Evolutionary conservation across 495 filamentous ascomycete genomes (phyloP), one percentile per base, ranked within the genome.

Genomic region (Penicillium ochrochloron): DNA sequence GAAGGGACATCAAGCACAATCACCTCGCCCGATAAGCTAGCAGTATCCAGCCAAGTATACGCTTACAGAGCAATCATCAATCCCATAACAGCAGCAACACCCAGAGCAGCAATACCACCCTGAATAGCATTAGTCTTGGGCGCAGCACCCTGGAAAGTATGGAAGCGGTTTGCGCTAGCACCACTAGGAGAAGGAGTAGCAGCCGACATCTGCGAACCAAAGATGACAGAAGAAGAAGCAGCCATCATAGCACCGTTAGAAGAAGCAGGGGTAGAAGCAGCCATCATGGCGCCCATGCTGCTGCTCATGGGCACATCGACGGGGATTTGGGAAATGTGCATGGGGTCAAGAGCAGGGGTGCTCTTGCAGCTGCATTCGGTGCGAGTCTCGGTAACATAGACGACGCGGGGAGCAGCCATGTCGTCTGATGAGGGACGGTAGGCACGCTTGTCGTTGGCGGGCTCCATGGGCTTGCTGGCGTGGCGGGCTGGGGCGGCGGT

Each of bases 251-350:
- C 39, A n/a, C 66, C 61, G 37, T 66, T 50, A 4, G 69, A 72
- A 14, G 33, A 33, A 1, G 60, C 54, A 41, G 64, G 63, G 0
- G 66, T 52, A 1, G 68, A 57, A n/a, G 61, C 58, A 17, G 58
- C 62, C n/a, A 59, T 54, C 57, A 61, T 57, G 14, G 21, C 35
- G 9, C 37, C 44, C 66, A 66, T 66, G 62, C 69, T 71, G 25
- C 62, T 64, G 53, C 61, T 59, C 6, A 60, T 48, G 9, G 71
- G 71, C 2, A 73, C 63, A 21, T 66, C 0, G 2, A 73, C 69
- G 14, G 71, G 71, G 35, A 73, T 72, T 64, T 73, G 71, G 5
- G 71, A 72, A 35, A 72, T 15, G 35, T 70, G 69, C 63, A 51
- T 44, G 0, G 51, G 57, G 34, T 42, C 15, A 5, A 56, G 15